Conservation (phyloP, 768 basidiomycete species). For the Dioszegia crocea region DNA sequence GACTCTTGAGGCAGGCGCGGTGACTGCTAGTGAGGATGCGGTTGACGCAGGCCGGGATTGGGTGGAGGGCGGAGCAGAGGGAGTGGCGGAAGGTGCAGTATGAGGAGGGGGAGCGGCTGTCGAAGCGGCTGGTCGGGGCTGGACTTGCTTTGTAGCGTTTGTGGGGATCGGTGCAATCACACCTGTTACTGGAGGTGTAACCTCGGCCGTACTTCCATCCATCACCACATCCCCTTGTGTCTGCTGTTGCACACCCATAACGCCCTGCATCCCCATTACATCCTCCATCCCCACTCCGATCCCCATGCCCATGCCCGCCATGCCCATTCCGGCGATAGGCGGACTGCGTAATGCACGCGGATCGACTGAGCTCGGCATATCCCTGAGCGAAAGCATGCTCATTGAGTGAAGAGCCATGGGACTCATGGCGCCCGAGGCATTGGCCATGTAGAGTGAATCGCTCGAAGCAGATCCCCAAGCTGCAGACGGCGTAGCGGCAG, state of each 20-base stretch:
- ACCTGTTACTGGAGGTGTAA: not conserved
- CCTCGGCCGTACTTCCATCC: not conserved
- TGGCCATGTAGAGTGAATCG: constrained; percentile 19
- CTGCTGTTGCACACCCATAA: not conserved
- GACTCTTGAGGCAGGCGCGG: not conserved
- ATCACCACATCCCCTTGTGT: not conserved
- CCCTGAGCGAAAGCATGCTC: constrained; percentile 18
- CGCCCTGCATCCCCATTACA: not conserved
- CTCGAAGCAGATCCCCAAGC: constrained; percentile 19
- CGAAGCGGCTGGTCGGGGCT: not conserved
- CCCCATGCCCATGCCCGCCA: not conserved
- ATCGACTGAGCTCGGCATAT: constrained; percentile 16
- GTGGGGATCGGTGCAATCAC: not conserved
- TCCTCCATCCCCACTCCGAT: constrained; percentile 2
- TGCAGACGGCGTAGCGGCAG: not conserved
- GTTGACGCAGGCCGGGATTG: no score
- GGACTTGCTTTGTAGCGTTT: no score
- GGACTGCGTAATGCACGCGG: constrained; percentile 33
- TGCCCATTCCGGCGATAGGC: constrained; percentile 7
- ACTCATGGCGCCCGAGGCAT: constrained; percentile 19
- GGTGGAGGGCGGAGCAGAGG: not conserved
- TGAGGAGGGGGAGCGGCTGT: constrained; percentile 11
- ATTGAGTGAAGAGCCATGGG: constrained; percentile 28
- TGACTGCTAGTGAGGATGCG: not conserved
- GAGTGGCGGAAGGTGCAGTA: not conserved